Evolutionary conservation across 2,329 filamentous ascomycete genomes (phyloP), one percentile per base, ranked within the genome.

Genomic region (Aspergillus intermedius): DNA sequence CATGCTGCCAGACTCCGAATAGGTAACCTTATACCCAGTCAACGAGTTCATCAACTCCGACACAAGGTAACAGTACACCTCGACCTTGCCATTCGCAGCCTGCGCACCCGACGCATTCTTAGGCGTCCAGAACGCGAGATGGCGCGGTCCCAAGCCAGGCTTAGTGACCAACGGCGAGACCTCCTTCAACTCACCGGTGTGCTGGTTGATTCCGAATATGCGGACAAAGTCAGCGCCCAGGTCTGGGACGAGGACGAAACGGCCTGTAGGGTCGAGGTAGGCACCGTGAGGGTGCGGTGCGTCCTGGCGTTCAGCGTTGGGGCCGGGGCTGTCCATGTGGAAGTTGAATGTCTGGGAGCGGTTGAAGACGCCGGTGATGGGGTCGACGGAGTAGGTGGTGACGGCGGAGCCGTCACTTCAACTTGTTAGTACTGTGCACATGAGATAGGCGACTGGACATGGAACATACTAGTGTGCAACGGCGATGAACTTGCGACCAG

Each of bases 181-280:
- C 10, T 72, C 66, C 1, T 71, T 73, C 15, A 81, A 69, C 37
- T 61, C 58, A 7, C 78, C 77, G 1, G 68, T 73, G 3, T 46
- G 50, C 19, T 69, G 54, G 54, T 77, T 67, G 56, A 81, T 75
- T 59, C 66, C 67, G 66, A 77, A 78, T 55, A 81, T 72, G 49
- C 77, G 77, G 46, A 80, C 67, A 19, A 77, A 58, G 55, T 82
- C 78, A 4, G 77, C 75, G 30, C 78, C 78, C 2, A 81, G 70
- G 53, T 82, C 79, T 1, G 77, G 72, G 6, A 73, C 69, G 1
- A 81, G 61, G 19, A 81, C 56, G 57, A 72, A 80, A 73, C 76
- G 51, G 77, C 78, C 9, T 69, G 62, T 55, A 4, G 55, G 55
- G 41, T 58, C 55, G 17, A 56, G 32, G 3, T 77, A 70, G 4